Evolutionary conservation across 179 eudicot genomes (phyloP).

Genomic region (Beta macrorhiza): DNA sequence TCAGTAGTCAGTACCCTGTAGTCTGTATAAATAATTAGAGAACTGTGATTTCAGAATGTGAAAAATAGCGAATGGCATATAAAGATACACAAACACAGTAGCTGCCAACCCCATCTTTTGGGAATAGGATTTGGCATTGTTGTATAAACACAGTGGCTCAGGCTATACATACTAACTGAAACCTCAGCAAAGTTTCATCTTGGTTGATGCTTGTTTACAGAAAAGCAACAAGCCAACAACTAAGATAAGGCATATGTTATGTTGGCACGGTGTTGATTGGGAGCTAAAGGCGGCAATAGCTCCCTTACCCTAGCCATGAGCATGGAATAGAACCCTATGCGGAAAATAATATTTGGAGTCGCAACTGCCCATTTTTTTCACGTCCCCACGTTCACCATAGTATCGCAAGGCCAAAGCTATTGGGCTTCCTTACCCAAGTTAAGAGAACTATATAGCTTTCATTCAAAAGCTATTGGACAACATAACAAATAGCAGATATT

Average conservation of each 20-base stretch:
- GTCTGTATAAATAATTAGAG: neutral
- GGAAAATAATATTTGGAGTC: too few relatives aligned
- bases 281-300: neutral
- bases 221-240: neutral
- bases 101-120: neutral
- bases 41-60: neutral
- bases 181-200: neutral
- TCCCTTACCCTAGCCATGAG: neutral
- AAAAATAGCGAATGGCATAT: neutral
- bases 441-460: neutral
- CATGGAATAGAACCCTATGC: neutral
- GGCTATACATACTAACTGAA: neutral
- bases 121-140: too few relatives aligned
- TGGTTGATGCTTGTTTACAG: neutral
- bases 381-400: neutral
- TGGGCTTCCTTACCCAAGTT: constrained; percentile 4
- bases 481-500: neutral
- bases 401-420: neutral
- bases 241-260: neutral
- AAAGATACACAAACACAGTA: neutral
- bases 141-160: neutral
- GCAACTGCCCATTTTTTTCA: neutral
- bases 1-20: too few relatives aligned
- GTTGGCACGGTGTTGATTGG: neutral
- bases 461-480: neutral